Evolutionary conservation across 2,329 filamentous ascomycete genomes (phyloP).

Genomic region (Ceratocystis alfenasii): DNA sequence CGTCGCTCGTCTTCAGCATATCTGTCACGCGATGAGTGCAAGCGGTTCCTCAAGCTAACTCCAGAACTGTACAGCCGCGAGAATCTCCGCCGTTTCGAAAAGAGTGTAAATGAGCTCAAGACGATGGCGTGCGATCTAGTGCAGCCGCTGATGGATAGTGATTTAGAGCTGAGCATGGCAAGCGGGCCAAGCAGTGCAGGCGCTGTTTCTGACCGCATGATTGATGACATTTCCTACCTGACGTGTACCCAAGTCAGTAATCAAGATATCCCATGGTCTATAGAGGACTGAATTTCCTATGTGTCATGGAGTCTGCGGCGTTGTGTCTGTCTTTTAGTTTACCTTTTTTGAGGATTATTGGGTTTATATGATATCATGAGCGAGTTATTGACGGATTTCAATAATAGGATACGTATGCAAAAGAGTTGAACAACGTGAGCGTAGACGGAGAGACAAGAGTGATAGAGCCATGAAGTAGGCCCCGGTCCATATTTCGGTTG

Average conservation of each 20-base stretch:
- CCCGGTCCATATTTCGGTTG: slow-evolving; percentile 1
- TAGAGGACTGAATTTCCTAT: slow-evolving; percentile 26
- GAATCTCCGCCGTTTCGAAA: slow-evolving; percentile 75
- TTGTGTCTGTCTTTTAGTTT: slow-evolving; percentile 6
- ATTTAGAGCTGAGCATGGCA: slow-evolving; percentile 63
- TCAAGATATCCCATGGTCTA: slow-evolving; percentile 40
- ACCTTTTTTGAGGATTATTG: slow-evolving; percentile 20
- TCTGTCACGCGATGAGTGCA: slow-evolving; percentile 75
- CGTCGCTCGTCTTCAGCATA: slow-evolving; percentile 44
- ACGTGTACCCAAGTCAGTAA: slow-evolving; percentile 40
- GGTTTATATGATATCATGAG: slow-evolving; percentile 17
- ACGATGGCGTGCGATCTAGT: slow-evolving; percentile 70
- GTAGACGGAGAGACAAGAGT: no score
- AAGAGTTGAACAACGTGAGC: no score
- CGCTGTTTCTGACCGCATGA: slow-evolving; percentile 29
- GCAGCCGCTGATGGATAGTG: slow-evolving; percentile 73
- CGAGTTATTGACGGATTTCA: slow-evolving; percentile 3
- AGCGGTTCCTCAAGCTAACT: slow-evolving; percentile 73
- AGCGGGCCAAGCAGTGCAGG: slow-evolving; percentile 30
- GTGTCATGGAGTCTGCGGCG: not conserved
- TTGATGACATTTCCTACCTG: slow-evolving; percentile 37
- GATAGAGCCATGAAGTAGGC: not conserved
- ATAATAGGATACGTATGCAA: not conserved
- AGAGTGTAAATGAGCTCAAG: slow-evolving; percentile 80
- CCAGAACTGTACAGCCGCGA: slow-evolving; percentile 76